These are phyloP conservation scores for Leishmania amazonensis DNA, from an alignment of 208 protist genomes.

Conservation along the genomic window DNA sequence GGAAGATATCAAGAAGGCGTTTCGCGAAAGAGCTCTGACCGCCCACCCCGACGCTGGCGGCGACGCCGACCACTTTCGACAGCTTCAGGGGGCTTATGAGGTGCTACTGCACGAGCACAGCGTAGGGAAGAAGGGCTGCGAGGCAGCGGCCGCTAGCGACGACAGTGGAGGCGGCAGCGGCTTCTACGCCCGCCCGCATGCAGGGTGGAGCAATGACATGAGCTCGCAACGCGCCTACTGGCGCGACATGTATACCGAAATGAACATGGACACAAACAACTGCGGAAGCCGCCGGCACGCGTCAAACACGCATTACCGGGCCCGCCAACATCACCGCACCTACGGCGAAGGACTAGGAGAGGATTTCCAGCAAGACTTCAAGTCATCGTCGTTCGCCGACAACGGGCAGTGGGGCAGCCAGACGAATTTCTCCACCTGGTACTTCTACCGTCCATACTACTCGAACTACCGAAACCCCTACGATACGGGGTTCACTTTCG, in stretches of 20 bases:
- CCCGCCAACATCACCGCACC: slow-evolving; percentile 9
- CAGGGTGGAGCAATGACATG: slow-evolving; percentile 14
- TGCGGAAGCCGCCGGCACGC: slow-evolving; percentile 17
- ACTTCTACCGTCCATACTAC: slow-evolving; percentile 63
- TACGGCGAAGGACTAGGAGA: slow-evolving; percentile 33
- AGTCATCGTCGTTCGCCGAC: slow-evolving; percentile 4
- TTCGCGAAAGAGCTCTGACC: slow-evolving; percentile 49
- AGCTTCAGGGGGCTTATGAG: slow-evolving; percentile 57
- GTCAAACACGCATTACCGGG: slow-evolving; percentile 23
- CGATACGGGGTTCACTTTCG: slow-evolving; percentile 44
- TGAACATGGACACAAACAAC: slow-evolving; percentile 27
- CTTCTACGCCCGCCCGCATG: slow-evolving; percentile 31
- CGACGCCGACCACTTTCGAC: slow-evolving; percentile 40
- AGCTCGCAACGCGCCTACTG: slow-evolving; percentile 20
- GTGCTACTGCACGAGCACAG: slow-evolving; percentile 36
- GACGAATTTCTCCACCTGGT: slow-evolving; percentile 48
- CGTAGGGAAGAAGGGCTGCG: not conserved
- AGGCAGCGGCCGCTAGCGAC: not conserved
- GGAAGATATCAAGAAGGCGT: slow-evolving; percentile 57
- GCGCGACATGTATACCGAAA: slow-evolving; percentile 17
- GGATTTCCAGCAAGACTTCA: slow-evolving; percentile 8
- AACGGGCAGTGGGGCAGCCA: slow-evolving; percentile 8
- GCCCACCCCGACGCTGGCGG: slow-evolving; percentile 62
- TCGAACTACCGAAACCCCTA: slow-evolving; percentile 43
- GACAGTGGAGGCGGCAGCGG: not conserved